Conservation (phyloP, 331 rosid species). For the Cydonia oblonga region DNA sequence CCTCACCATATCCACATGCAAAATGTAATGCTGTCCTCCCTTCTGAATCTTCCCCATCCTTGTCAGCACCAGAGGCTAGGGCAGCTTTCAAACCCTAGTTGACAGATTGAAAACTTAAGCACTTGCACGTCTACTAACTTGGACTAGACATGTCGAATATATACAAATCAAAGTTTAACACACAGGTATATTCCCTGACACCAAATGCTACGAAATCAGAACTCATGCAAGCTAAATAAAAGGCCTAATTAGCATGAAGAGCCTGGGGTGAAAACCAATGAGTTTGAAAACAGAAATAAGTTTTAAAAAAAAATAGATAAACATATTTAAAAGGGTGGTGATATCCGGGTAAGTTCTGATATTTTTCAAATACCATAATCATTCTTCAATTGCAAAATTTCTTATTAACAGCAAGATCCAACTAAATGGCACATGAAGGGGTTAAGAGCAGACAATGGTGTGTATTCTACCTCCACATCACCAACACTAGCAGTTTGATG, state of each 20-base stretch:
- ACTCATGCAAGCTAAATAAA: neutral
- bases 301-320: too few species aligned
- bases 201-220: neutral
- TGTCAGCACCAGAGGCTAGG: slow-evolving; percentile 75
- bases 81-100: slow-evolving; percentile 80
- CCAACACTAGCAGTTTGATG: slow-evolving; percentile 97
- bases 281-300: neutral
- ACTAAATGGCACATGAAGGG: too few species aligned
- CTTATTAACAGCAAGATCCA: neutral
- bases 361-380: neutral
- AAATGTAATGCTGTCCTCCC: slow-evolving; percentile 98
- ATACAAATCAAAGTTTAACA: neutral
- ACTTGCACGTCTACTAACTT: neutral
- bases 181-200: neutral
- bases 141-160: neutral
- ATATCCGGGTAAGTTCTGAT: too few species aligned
- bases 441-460: neutral
- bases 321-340: too few species aligned
- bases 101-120: neutral
- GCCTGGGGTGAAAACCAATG: neutral
- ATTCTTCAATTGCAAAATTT: neutral
- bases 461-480: slow-evolving; percentile 69
- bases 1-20: slow-evolving; percentile 99
- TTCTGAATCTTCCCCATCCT: slow-evolving; percentile 93
- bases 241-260: neutral